Evolutionary conservation across 2,329 filamentous ascomycete genomes (phyloP).

Genomic region (Aspergillus sp.): DNA sequence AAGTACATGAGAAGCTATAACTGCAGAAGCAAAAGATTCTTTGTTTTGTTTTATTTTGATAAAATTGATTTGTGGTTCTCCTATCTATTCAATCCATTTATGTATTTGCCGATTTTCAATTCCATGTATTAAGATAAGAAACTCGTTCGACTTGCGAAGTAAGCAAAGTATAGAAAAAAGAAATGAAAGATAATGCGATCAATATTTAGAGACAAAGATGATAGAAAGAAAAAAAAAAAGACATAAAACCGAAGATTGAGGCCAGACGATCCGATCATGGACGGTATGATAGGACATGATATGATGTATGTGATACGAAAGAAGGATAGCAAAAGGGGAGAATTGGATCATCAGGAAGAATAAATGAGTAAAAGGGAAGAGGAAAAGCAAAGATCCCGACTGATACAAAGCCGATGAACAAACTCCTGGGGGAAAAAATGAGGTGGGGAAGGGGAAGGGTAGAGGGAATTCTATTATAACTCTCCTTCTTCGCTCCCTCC

Average conservation of each 20-base stretch:
- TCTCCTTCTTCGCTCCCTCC: slow-evolving; percentile 47
- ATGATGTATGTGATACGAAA: not conserved
- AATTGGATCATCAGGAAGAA: not conserved
- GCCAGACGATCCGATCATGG: too few species aligned
- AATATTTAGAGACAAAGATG: not conserved
- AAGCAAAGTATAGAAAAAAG: not conserved
- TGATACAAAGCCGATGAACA: not conserved
- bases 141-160: not conserved
- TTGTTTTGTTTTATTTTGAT: not conserved
- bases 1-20: too few species aligned
- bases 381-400: too few species aligned
- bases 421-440: not conserved
- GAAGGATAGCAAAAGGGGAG: not conserved
- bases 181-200: not conserved
- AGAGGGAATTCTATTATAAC: slow-evolving; percentile 20
- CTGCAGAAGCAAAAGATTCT: not conserved
- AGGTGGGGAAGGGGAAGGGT: too few species aligned
- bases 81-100: not conserved
- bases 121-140: not conserved
- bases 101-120: not conserved
- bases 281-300: not conserved
- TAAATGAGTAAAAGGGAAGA: not conserved
- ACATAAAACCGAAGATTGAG: not conserved
- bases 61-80: too few species aligned
- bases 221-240: too few species aligned